phyloP scores from a whole-genome alignment of 2,329 filamentous ascomycete genomes.

The Xylariaceae sp. region DNA sequence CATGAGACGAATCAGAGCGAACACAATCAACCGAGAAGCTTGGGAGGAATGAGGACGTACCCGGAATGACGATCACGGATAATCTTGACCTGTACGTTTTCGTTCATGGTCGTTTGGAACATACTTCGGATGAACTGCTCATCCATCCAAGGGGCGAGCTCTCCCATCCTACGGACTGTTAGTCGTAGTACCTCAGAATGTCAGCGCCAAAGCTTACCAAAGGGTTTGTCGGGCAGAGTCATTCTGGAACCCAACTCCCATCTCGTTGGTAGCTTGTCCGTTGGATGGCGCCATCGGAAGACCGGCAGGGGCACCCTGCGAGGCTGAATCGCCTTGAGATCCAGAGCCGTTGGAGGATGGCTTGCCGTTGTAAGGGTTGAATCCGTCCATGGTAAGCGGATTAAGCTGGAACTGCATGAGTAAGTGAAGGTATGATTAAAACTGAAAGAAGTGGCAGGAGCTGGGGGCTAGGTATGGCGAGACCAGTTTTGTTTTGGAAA shows the following conservation, averaged over 20 bases:
- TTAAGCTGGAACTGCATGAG: no score
- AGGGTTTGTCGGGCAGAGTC: conserved; percentile 54
- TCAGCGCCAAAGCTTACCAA: conserved; percentile 40
- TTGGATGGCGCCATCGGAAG: conserved; percentile 31
- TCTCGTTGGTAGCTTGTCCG: conserved; percentile 33
- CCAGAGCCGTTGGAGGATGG: conserved; percentile 35
- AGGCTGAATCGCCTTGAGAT: conserved; percentile 34
- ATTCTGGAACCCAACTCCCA: conserved; percentile 28
- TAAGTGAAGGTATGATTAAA: conserved; percentile 2
- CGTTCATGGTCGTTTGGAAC: conserved; percentile 82
- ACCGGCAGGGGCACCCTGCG: conserved; percentile 29
- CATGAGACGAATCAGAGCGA: no score
- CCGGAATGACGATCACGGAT: conserved; percentile 99
- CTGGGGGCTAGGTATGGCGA: no score
- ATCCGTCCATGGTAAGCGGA: conserved; percentile 32
- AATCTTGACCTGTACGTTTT: conserved; percentile 98
- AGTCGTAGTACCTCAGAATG: not conserved
- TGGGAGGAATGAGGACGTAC: conserved; percentile 43
- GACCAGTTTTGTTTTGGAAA: no score
- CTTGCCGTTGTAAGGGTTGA: conserved; percentile 34
- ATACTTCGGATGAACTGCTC: conserved; percentile 97
- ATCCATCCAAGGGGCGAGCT: conserved; percentile 98
- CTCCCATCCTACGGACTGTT: conserved; percentile 76
- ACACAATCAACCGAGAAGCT: no score
- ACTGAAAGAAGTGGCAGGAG: not conserved